These are phyloP conservation scores for Cladophialophora yegresii DNA, from an alignment of 2,329 filamentous ascomycete genomes.

Conservation along the genomic window DNA sequence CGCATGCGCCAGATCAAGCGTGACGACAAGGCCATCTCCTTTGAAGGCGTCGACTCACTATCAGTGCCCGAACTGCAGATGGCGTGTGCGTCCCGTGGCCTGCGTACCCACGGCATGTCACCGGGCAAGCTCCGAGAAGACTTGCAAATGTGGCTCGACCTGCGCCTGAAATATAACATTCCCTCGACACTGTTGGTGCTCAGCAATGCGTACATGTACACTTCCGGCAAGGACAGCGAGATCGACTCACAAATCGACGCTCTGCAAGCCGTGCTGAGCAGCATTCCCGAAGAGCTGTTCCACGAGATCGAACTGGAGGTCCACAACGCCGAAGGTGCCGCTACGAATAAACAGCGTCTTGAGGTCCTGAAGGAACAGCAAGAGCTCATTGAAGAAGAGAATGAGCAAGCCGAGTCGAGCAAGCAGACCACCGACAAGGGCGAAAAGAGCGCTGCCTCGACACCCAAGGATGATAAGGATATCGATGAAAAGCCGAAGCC, in stretches of 20 bases:
- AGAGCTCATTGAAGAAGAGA: conserved; percentile 96
- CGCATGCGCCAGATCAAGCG: conserved; percentile 99
- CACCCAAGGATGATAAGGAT: conserved; percentile 76
- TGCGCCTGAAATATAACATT: conserved; percentile 90
- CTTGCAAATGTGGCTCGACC: conserved; percentile 88
- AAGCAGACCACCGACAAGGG: conserved; percentile 57
- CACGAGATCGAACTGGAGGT: conserved; percentile 99
- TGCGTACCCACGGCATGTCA: conserved; percentile 88
- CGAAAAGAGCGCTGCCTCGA: conserved; percentile 12
- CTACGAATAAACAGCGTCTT: conserved; percentile 97
- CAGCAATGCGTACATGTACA: conserved; percentile 97
- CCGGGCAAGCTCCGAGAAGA: conserved; percentile 86
- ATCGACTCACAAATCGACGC: conserved; percentile 90
- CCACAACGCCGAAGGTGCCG: conserved; percentile 91
- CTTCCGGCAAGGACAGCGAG: conserved; percentile 78
- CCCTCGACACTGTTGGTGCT: conserved; percentile 93
- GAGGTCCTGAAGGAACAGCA: conserved; percentile 98
- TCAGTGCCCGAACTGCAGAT: conserved; percentile 92
- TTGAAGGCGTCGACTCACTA: conserved; percentile 87
- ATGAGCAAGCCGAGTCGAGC: conserved; percentile 82
- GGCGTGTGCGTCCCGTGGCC: conserved; percentile 86
- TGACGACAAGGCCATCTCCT: conserved; percentile 91
- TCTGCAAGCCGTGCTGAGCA: conserved; percentile 85
- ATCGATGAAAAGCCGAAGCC: conserved; percentile 86
- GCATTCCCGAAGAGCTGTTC: conserved; percentile 96